A percentile compares a stretch with the other conserved stretches of the same genome.
phyloP scores from a whole-genome alignment of 106 monocot genomes.

The Acorus calamus region DNA sequence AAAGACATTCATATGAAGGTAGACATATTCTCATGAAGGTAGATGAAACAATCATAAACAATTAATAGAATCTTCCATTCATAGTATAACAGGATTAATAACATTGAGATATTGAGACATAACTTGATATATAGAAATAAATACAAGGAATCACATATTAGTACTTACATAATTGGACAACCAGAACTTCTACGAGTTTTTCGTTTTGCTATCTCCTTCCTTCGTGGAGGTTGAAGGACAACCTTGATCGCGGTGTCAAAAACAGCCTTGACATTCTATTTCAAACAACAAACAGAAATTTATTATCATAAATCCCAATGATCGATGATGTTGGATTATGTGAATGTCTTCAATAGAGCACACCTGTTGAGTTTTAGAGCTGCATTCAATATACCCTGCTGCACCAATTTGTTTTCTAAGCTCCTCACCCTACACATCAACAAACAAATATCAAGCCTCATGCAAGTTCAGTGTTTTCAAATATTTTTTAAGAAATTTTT shows the following conservation, averaged over 20 bases:
- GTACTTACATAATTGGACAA: slow-evolving; percentile 50
- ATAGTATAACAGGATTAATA: neutral
- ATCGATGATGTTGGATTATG: too few species aligned
- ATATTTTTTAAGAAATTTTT: neutral
- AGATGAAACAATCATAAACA: too few species aligned
- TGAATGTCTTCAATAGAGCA: neutral
- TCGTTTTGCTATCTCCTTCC: slow-evolving; percentile 62
- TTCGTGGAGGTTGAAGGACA: slow-evolving; percentile 82
- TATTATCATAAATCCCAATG: neutral
- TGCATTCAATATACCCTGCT: slow-evolving; percentile 79
- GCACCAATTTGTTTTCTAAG: slow-evolving; percentile 87
- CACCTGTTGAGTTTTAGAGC: slow-evolving; percentile 96
- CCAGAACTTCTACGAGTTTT: slow-evolving; percentile 41
- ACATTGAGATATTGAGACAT: neutral
- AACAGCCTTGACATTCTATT: slow-evolving; percentile 78
- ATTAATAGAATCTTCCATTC: too few species aligned
- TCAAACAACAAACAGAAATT: neutral
- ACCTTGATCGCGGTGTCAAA: slow-evolving; percentile 90
- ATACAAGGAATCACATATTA: neutral
- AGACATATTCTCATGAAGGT: too few species aligned
- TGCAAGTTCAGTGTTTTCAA: neutral
- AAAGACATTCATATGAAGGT: too few species aligned
- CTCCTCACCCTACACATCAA: slow-evolving; percentile 62
- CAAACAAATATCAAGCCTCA: neutral
- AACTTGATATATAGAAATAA: neutral